Base-by-base conservation (phyloP, 2,329 filamentous ascomycete species). In the Hortaea werneckii region DNA sequence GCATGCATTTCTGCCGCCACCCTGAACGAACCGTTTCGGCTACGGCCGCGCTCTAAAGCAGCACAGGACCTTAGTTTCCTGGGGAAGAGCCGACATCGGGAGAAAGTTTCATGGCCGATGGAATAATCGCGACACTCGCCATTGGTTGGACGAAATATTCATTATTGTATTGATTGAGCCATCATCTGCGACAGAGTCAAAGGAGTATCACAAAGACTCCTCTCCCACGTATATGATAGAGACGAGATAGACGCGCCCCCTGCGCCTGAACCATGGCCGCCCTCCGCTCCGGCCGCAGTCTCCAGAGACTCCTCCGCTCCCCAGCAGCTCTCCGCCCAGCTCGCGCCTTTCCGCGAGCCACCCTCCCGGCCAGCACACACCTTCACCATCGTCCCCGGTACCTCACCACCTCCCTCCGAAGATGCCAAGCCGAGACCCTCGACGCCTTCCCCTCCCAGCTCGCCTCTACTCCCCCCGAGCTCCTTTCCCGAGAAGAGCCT, bases 391-490 rank as follows among this genome's bases (percentile, higher is more conserved):
- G 51, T 20, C 55, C 59, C 9, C 57, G 58, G 40, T 47, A 55
- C 29, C 48, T 62, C 42, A 56, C 54, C 12, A 55, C 56, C 1
- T 46, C 52, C 6, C 45, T 41, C 43, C 37, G 49, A 29, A 35
- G 50, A 12, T 51, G 53, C 26, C 58, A 58, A 29, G 63, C 58
- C 20, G 57, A 59, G 35, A 41, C 60, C 10, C 72, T 73, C 52
- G 70, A 79, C 60, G 76, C 74, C 48, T 85, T 85, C 58, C 78
- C 79, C 47, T 75, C 80, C 2, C 77, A 84, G 61, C 71, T 78
- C 46, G 75, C 83, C 48, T 76, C 76, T 51, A 65, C 75, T 2
- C 70, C 87, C 11, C 79, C 85, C 56, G 81, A 87, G 49, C 77
- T 95, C 51, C 79, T 94, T 53, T 80, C 83, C 37, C 54, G 53